Conservation (phyloP, 2,329 filamentous ascomycete species). For the Nigrospora sphaerica region DNA sequence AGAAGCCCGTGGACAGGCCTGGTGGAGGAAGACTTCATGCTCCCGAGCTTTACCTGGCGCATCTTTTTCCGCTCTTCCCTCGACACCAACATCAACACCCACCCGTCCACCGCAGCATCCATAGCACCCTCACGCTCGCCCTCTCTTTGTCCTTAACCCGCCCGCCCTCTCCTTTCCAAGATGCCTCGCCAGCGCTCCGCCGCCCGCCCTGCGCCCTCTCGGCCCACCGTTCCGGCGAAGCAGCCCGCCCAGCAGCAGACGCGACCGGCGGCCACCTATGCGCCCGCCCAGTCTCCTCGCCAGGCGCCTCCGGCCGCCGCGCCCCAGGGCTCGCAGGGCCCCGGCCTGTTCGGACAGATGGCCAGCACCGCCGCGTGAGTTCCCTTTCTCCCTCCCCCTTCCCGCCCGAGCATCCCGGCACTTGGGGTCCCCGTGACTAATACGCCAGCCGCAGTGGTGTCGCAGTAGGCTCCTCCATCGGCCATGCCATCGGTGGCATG, state of each 20-base stretch:
- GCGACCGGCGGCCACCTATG: slow-evolving; percentile 65
- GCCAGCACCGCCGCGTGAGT: slow-evolving; percentile 95
- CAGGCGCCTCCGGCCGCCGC: slow-evolving; percentile 37
- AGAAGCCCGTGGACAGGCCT: too few species aligned
- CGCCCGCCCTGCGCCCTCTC: slow-evolving; percentile 46
- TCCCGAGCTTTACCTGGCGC: background rate
- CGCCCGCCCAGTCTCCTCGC: slow-evolving; percentile 38
- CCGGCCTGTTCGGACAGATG: slow-evolving; percentile 93
- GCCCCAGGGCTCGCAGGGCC: slow-evolving; percentile 54
- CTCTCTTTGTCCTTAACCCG: too few species aligned
- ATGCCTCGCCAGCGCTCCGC: slow-evolving; percentile 77
- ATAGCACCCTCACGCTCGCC: too few species aligned
- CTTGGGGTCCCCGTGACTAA: background rate
- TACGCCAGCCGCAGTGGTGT: slow-evolving; percentile 62
- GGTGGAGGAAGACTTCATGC: too few species aligned
- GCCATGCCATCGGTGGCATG: slow-evolving; percentile 85
- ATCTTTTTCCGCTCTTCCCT: background rate
- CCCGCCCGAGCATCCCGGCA: background rate
- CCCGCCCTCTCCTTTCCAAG: slow-evolving; percentile 19
- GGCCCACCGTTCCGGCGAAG: slow-evolving; percentile 58
- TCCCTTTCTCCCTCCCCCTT: background rate
- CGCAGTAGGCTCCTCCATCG: slow-evolving; percentile 89
- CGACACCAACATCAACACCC: background rate
- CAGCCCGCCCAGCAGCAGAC: slow-evolving; percentile 53
- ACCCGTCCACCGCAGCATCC: background rate